These are phyloP conservation scores for Scortechinia acanthostroma DNA, from an alignment of 2,329 filamentous ascomycete species.

Conservation along the genomic window DNA sequence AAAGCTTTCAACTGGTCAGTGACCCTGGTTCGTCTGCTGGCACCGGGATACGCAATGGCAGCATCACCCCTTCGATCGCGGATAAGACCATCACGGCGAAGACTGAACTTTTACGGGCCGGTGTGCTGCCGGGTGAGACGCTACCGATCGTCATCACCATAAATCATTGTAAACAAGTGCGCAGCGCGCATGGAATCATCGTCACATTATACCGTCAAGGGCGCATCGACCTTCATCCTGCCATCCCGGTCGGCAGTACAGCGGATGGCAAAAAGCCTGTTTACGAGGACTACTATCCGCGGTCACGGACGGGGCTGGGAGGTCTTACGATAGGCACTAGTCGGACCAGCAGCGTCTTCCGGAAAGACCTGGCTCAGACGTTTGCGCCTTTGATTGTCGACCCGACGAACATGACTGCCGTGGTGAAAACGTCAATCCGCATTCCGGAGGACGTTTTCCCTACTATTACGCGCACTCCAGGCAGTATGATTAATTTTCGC, in stretches of 20 bases:
- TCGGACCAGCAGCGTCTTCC: constrained; percentile 55
- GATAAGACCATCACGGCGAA: constrained; percentile 52
- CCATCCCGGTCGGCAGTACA: constrained; percentile 41
- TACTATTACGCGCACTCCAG: constrained; percentile 55
- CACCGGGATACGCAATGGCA: constrained; percentile 25
- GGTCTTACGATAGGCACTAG: constrained; percentile 55
- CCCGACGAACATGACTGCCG: constrained; percentile 45
- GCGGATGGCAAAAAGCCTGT: constrained; percentile 47
- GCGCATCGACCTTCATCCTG: constrained; percentile 55
- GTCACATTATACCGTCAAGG: constrained; percentile 58
- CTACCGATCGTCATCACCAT: constrained; percentile 48
- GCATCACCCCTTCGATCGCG: constrained; percentile 29
- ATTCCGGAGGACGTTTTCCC: constrained; percentile 58
- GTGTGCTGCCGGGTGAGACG: constrained; percentile 52
- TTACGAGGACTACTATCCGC: constrained; percentile 59
- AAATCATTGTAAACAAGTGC: constrained; percentile 52
- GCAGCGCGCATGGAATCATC: constrained; percentile 55
- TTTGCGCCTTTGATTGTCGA: constrained; percentile 56
- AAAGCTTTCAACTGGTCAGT: constrained; percentile 30
- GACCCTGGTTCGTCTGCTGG: constrained; percentile 24
- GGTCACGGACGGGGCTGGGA: constrained; percentile 53
- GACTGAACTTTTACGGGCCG: constrained; percentile 46
- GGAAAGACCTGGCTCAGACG: constrained; percentile 55
- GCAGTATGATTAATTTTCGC: constrained; percentile 60
- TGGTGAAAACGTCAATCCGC: constrained; percentile 50